phyloP scores from a whole-genome alignment of 2,329 filamentous ascomycete species.

The Aspergillus luchuensis region DNA sequence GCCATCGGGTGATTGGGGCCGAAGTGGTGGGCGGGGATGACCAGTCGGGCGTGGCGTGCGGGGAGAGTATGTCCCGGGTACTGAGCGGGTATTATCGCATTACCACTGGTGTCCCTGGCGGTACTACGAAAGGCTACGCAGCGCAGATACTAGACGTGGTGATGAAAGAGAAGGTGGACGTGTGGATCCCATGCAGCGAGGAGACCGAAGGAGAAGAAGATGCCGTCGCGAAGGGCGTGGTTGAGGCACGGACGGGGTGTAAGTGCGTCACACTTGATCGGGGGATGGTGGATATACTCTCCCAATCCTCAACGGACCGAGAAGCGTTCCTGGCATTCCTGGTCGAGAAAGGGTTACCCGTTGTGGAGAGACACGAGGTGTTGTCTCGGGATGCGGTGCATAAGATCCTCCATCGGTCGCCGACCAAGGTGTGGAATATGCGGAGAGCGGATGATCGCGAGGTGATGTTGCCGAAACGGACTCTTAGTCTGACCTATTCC shows the following conservation, averaged over 20 bases:
- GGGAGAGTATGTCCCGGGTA: constrained; percentile 61
- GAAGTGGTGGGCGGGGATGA: constrained; percentile 57
- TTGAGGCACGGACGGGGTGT: constrained; percentile 61
- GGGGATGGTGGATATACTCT: constrained; percentile 49
- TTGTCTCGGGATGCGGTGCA: constrained; percentile 56
- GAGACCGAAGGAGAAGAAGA: constrained; percentile 62
- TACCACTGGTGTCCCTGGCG: neutral
- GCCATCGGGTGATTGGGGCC: constrained; percentile 71
- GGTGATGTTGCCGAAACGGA: constrained; percentile 60
- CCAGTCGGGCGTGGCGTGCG: constrained; percentile 41
- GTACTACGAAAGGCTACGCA: constrained; percentile 54
- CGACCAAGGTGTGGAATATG: constrained; percentile 61
- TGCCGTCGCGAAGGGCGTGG: constrained; percentile 62
- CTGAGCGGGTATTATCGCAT: constrained; percentile 59
- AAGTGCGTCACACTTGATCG: constrained; percentile 65
- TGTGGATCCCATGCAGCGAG: constrained; percentile 76
- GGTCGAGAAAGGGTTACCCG: constrained; percentile 54
- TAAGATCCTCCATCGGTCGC: constrained; percentile 51
- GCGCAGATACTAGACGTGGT: constrained; percentile 61
- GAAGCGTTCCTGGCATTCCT: constrained; percentile 65
- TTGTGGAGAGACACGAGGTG: constrained; percentile 58
- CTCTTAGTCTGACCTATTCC: constrained; percentile 54
- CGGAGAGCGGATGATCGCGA: constrained; percentile 64
- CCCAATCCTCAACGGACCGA: constrained; percentile 60
- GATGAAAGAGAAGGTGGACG: constrained; percentile 60